Percentiles rank a stretch among this genome's conserved stretches.
Evolutionary conservation across 495 filamentous ascomycete species (phyloP).

Genomic region (Xylaria sp.): DNA sequence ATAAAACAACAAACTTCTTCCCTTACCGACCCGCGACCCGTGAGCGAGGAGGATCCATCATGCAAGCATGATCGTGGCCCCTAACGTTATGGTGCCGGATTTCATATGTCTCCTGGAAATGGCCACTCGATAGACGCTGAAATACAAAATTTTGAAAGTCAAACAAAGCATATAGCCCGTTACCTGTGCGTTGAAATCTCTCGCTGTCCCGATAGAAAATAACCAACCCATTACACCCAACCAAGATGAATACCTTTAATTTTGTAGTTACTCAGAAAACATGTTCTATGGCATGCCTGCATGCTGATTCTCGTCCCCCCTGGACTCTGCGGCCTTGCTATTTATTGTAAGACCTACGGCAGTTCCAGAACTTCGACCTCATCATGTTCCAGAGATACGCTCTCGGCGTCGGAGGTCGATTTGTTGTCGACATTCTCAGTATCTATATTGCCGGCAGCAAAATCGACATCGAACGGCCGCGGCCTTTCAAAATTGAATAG

Average conservation of each 20-base stretch:
- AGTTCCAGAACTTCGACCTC: slow-evolving; percentile 6
- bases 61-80: neutral
- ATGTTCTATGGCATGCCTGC: neutral
- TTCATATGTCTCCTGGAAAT: neutral
- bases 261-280: neutral
- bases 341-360: neutral
- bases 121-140: neutral
- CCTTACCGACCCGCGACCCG: neutral
- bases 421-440: neutral
- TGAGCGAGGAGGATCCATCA: neutral
- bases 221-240: neutral
- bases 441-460: neutral
- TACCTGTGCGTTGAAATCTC: neutral
- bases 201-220: neutral
- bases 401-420: slow-evolving; percentile 4
- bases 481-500: slow-evolving; percentile 10
- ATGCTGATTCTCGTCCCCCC: no score
- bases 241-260: neutral
- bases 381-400: neutral
- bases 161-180: neutral
- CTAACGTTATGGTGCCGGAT: neutral
- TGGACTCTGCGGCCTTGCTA: neutral
- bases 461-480: slow-evolving; percentile 22
- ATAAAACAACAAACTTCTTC: neutral
- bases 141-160: neutral